Evolutionary conservation across 441 rosid genomes (phyloP), one percentile per base, ranked within the genome.

Genomic region (Euphorbia neoarborescens): DNA sequence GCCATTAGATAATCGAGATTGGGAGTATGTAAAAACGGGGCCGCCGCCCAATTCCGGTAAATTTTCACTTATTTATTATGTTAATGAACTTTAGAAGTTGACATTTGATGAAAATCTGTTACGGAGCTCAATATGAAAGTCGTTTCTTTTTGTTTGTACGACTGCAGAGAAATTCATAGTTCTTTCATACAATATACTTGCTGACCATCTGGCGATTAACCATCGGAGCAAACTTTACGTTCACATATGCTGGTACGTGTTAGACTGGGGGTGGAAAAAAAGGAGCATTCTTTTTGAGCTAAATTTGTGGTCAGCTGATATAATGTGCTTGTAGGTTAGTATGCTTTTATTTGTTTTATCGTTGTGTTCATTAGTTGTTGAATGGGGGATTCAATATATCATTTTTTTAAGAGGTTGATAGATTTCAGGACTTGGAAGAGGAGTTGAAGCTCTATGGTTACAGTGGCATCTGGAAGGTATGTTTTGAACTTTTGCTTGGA

Each of bases 291-390:
- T 89, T 61, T 89, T 90, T 72, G 97, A 94, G 89, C 91, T 94
- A 71, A 86, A 90, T 51, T 75, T 91, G 14, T 92, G 99, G 99
- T 89, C 91, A 27, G 87, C 99, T n/a, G 96, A 91, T 79, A 89
- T 94, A 74, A 78, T 94, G 95, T 94, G 99, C 85, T 84, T 94
- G 63, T 97, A 94, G 95, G 97, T 94, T 73, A 60, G 62, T 65
- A 19, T 34, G 22, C 14, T 70, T 58, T 15, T 40, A 11, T 17
- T 69, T 50, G 70, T 66, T 66, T 50, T 58, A 19, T 15, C 4
- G 3, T 46, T 9, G 12, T 57, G 40, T 60, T 11, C 11, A 60
- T 61, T 30, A 44, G 57, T 58, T 50, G 14, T 48, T 15, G 28
- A 48, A 66, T 25, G 65, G 48, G 44, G 58, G 57, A 20, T 19